Evolutionary conservation across 257 asterid genomes (phyloP).

Genomic region (Solanum chmielewskii): DNA sequence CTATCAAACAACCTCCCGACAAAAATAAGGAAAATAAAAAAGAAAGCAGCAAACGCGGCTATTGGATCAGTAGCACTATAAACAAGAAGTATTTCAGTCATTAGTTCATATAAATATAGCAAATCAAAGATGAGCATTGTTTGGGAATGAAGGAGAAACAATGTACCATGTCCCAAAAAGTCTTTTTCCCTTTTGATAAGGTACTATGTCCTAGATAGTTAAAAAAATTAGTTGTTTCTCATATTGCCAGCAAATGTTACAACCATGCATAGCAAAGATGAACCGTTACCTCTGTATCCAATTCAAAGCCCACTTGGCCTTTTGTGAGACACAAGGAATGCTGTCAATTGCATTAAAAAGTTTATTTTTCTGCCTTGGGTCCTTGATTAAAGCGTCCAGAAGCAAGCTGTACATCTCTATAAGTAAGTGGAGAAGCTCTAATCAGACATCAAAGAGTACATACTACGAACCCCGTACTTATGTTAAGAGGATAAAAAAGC

Average conservation of each 20-base stretch:
- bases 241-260: background rate
- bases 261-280: background rate
- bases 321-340: constrained; percentile 54
- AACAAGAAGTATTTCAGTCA: background rate
- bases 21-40: background rate
- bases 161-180: background rate
- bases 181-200: background rate
- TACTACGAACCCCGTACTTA: background rate
- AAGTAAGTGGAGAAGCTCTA: constrained; percentile 6
- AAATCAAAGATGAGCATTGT: background rate
- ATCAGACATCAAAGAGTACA: constrained; percentile 8
- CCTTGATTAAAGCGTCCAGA: constrained; percentile 71
- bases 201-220: background rate
- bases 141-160: background rate
- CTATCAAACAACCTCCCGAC: background rate
- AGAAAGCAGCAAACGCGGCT: background rate
- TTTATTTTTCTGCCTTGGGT: constrained; percentile 48
- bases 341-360: constrained; percentile 57
- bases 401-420: constrained; percentile 88
- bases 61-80: background rate
- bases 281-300: constrained; percentile 61
- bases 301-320: constrained; percentile 75
- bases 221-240: background rate
- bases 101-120: background rate
- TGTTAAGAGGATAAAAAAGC: background rate